These are phyloP conservation scores for Aspergillus quadrilineatus DNA, from an alignment of 2,329 filamentous ascomycete species.

Conservation along the genomic window DNA sequence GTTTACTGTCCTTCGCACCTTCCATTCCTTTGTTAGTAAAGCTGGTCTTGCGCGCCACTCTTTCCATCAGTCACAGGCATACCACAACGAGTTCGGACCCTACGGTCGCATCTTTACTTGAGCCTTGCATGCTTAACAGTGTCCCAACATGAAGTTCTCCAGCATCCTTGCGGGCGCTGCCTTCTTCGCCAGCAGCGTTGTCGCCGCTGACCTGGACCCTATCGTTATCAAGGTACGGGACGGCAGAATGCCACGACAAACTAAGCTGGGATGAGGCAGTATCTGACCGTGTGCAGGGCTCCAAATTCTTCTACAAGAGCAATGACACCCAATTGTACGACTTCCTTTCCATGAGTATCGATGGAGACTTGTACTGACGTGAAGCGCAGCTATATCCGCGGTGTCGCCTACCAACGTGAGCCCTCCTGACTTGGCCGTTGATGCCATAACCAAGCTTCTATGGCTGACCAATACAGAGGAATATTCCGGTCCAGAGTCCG, in stretches of 20 bases:
- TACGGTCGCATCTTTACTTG: not conserved
- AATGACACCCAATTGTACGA: conserved; percentile 65
- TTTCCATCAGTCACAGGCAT: not conserved
- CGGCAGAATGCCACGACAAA: not conserved
- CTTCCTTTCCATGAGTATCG: not conserved
- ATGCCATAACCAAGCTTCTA: not conserved
- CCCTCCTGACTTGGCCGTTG: not conserved
- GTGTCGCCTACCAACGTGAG: conserved; percentile 79
- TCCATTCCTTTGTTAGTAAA: conserved; percentile 8
- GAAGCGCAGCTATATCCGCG: conserved; percentile 66
- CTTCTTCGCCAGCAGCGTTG: conserved; percentile 47
- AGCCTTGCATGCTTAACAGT: not conserved
- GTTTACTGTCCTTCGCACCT: not conserved
- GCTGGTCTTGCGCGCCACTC: conserved; percentile 5
- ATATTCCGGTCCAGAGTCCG: conserved; percentile 53
- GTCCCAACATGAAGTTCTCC: conserved; percentile 19
- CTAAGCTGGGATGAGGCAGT: not conserved
- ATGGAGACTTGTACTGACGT: conserved; percentile 5
- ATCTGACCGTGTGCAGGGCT: conserved; percentile 53
- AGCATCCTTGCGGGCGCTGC: conserved; percentile 15
- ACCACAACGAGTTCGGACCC: not conserved
- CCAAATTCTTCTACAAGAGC: conserved; percentile 84
- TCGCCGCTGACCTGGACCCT: conserved; percentile 57
- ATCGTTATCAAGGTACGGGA: conserved; percentile 52
- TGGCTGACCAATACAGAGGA: conserved; percentile 51